phyloP scores from a whole-genome alignment of 495 filamentous ascomycete genomes.

The Diplogelasinospora grovesii region DNA sequence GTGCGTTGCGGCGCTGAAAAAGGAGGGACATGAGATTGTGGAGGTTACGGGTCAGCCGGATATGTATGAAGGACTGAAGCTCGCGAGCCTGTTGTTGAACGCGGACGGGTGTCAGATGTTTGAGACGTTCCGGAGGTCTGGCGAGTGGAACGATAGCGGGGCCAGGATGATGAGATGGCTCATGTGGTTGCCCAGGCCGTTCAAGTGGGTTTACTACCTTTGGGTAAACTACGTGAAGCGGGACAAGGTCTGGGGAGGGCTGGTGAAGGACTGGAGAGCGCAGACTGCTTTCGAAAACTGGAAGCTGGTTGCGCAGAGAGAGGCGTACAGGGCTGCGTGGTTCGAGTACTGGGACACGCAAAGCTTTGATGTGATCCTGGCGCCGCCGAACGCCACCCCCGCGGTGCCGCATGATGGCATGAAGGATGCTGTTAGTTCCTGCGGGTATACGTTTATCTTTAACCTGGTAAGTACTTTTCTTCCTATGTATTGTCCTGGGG shows the following conservation, averaged over 20 bases:
- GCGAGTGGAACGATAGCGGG: constrained; percentile 77
- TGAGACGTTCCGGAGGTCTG: constrained; percentile 62
- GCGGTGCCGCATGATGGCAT: constrained; percentile 85
- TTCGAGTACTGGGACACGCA: constrained; percentile 74
- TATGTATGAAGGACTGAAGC: constrained; percentile 66
- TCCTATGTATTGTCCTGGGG: too few relatives aligned
- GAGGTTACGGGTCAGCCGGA: constrained; percentile 56
- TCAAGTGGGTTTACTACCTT: constrained; percentile 82
- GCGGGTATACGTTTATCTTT: constrained; percentile 94
- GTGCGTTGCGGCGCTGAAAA: constrained; percentile 58
- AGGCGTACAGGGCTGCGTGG: constrained; percentile 69
- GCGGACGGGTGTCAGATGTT: constrained; percentile 83
- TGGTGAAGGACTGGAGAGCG: constrained; percentile 63
- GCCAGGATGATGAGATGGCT: constrained; percentile 66
- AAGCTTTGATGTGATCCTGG: constrained; percentile 71
- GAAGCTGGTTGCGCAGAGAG: constrained; percentile 69
- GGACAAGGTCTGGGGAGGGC: constrained; percentile 70
- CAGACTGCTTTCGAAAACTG: constrained; percentile 72
- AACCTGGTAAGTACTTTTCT: constrained; percentile 56
- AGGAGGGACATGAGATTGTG: constrained; percentile 68
- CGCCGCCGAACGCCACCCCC: constrained; percentile 84
- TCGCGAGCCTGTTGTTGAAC: constrained; percentile 82
- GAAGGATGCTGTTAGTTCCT: constrained; percentile 77
- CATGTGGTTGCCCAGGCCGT: constrained; percentile 62
- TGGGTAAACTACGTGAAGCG: constrained; percentile 78